These are phyloP conservation scores for Hirschfeldia incana DNA, from an alignment of 345 rosid species.

Conservation along the genomic window DNA sequence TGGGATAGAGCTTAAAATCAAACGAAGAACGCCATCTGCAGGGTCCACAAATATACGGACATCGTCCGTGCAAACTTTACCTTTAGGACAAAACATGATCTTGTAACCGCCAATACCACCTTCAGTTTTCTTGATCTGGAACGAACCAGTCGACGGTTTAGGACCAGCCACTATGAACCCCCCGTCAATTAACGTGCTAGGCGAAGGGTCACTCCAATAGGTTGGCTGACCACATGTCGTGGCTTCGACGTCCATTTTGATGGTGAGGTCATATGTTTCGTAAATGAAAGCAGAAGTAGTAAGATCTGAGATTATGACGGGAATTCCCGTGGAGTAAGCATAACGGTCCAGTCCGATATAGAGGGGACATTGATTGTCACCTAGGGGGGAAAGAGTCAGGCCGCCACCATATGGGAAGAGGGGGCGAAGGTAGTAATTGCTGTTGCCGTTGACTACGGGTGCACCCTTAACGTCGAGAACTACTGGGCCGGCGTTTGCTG, in stretches of 20 bases:
- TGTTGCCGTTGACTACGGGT: not conserved
- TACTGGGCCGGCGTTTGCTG: not conserved
- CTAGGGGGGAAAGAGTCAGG: not conserved
- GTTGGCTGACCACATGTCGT: too few relatives aligned
- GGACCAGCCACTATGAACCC: too few relatives aligned
- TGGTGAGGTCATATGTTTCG: too few relatives aligned
- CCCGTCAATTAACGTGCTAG: too few relatives aligned
- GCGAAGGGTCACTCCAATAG: not conserved
- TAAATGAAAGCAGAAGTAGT: too few relatives aligned
- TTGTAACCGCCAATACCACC: constrained; percentile 40
- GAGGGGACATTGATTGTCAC: not conserved
- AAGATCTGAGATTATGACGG: too few relatives aligned
- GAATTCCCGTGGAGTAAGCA: too few relatives aligned
- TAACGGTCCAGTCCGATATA: not conserved
- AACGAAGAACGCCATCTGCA: constrained; percentile 38
- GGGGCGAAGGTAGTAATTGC: constrained; percentile 9
- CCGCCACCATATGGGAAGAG: not conserved
- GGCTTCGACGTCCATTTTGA: too few relatives aligned
- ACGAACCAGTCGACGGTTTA: constrained; percentile 43
- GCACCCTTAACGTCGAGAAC: not conserved
- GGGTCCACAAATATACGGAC: constrained; percentile 48
- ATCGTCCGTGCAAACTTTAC: not conserved
- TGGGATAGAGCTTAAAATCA: constrained; percentile 51
- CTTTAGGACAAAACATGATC: constrained; percentile 47
- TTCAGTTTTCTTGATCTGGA: constrained; percentile 49